These are phyloP conservation scores for Anethum foeniculum DNA, from an alignment of 140 eudicot species.

Conservation along the genomic window DNA sequence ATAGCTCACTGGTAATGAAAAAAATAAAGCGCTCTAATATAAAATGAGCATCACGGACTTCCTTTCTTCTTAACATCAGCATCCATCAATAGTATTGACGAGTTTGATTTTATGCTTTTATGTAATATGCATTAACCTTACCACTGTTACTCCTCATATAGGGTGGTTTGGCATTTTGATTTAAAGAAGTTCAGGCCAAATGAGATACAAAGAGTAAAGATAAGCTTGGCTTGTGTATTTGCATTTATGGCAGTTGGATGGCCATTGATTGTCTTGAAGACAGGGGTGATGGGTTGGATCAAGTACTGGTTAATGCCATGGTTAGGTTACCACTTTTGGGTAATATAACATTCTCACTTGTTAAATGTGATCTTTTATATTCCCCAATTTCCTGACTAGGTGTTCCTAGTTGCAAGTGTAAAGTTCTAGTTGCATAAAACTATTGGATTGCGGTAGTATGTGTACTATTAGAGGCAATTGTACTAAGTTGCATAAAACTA, in stretches of 20 bases:
- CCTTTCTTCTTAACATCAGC: constrained; percentile 4
- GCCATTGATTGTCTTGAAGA: constrained; percentile 65
- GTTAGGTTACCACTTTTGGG: constrained; percentile 97
- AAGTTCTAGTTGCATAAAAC: neutral
- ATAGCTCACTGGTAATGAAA: constrained; percentile 76
- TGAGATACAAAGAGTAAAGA: constrained; percentile 65
- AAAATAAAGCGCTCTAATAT: neutral
- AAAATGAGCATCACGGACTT: neutral
- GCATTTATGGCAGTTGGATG: constrained; percentile 89
- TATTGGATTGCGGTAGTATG: neutral
- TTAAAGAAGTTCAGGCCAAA: constrained; percentile 63
- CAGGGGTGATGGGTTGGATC: constrained; percentile 85
- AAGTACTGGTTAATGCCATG: constrained; percentile 97
- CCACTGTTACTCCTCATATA: constrained; percentile 15
- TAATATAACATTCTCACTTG: constrained; percentile 19
- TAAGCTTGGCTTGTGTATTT: constrained; percentile 73
- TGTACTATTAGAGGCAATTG: neutral
- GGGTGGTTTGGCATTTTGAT: constrained; percentile 78
- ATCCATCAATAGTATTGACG: neutral
- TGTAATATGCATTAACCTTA: neutral
- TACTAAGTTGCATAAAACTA: no score
- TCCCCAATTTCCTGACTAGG: neutral
- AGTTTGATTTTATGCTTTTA: constrained; percentile 3
- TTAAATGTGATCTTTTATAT: neutral
- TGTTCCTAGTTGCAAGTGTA: neutral